These are phyloP conservation scores for Botryotinia calthae DNA, from an alignment of 2,329 filamentous ascomycete genomes.

Conservation along the genomic window DNA sequence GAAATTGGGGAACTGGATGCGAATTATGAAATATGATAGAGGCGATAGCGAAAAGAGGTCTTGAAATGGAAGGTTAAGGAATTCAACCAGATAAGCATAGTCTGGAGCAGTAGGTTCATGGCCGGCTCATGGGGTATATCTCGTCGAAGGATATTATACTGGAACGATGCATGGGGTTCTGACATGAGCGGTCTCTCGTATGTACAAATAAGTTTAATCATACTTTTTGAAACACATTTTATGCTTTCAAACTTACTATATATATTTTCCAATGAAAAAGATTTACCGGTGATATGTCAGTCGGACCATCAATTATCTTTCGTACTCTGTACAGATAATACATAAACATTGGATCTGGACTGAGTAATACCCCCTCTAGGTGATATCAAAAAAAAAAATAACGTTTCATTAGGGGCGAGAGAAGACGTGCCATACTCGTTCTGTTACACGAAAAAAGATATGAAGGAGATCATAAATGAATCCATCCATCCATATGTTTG, in stretches of 20 bases:
- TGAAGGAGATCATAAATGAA: background rate
- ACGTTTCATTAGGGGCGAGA: background rate
- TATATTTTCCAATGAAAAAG: background rate
- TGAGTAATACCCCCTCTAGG: background rate
- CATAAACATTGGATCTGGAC: background rate
- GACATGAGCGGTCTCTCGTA: background rate
- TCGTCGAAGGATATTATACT: background rate
- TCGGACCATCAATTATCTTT: background rate
- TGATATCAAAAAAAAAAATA: background rate
- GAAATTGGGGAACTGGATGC: background rate
- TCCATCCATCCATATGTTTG: background rate
- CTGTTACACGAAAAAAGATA: background rate
- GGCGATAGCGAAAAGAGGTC: no score
- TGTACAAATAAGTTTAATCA: background rate
- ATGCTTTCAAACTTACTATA: background rate
- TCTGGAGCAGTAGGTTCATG: background rate
- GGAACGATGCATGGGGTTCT: background rate
- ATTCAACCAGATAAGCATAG: background rate
- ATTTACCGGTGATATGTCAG: background rate
- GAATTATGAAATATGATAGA: background rate
- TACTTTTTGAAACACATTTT: background rate
- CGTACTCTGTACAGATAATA: background rate
- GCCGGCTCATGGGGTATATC: background rate
- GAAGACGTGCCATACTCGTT: background rate
- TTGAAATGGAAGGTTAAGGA: background rate